These are phyloP conservation scores for Suillus ampliporus DNA, from an alignment of 768 basidiomycete species.

Conservation along the genomic window DNA sequence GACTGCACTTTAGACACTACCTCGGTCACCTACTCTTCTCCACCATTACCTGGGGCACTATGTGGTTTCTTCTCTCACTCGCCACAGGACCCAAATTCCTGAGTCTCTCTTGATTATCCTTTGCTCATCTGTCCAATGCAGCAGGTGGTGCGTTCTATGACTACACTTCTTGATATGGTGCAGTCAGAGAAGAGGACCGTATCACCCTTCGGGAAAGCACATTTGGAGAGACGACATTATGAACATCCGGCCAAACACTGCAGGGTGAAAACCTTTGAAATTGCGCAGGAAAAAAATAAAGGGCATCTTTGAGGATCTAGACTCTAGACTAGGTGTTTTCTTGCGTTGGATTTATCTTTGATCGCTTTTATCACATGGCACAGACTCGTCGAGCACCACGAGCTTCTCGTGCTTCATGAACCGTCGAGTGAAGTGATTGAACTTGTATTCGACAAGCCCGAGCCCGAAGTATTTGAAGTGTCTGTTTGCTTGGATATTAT, in stretches of 20 bases:
- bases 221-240: conserved; percentile 53
- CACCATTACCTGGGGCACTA: conserved; percentile 67
- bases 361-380: conserved; percentile 89
- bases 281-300: conserved; percentile 34
- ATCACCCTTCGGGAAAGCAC: conserved; percentile 77
- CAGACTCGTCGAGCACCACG: conserved; percentile 89
- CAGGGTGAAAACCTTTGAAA: conserved; percentile 29
- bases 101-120: conserved; percentile 66
- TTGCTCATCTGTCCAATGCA: conserved; percentile 62
- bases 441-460: too few species aligned
- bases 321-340: conserved; percentile 59
- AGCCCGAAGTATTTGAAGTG: too few species aligned
- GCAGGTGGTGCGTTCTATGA: conserved; percentile 84
- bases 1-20: conserved; percentile 54
- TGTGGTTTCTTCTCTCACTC: conserved; percentile 70
- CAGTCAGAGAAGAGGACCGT: conserved; percentile 83
- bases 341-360: conserved; percentile 76
- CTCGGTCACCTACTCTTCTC: conserved; percentile 71
- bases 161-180: conserved; percentile 91
- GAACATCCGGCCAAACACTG: conserved; percentile 32
- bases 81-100: conserved; percentile 51
- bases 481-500: too few species aligned
- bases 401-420: conserved; percentile 89
- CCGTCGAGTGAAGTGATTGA: conserved; percentile 71
- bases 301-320: conserved; percentile 56